Conservation (phyloP, 768 basidiomycete species). For the Tremella fuciformis region DNA sequence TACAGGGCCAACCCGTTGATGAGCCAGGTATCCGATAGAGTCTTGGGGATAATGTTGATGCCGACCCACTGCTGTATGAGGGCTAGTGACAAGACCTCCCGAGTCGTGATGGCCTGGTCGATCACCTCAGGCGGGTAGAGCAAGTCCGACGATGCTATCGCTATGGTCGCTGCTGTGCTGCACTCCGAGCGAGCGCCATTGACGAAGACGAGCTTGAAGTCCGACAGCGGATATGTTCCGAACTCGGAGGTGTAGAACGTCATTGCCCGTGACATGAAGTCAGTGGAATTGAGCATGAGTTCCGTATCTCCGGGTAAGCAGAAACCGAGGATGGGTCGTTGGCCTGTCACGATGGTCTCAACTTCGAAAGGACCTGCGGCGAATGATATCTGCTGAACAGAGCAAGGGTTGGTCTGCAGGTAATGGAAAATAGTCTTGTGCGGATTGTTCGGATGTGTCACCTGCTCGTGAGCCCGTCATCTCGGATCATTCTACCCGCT, state of each 20-base stretch:
- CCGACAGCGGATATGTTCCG: conserved; percentile 89
- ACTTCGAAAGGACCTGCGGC: conserved; percentile 93
- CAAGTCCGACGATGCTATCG: conserved; percentile 73
- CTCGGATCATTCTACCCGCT: conserved; percentile 1
- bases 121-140: conserved; percentile 83
- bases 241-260: conserved; percentile 80
- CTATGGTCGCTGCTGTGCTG: conserved; percentile 79
- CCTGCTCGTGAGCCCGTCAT: conserved; percentile 55
- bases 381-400: conserved; percentile 94
- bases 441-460: conserved; percentile 88
- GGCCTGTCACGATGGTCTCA: conserved; percentile 56
- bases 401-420: conserved; percentile 77
- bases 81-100: conserved; percentile 79
- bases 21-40: conserved; percentile 94
- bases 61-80: conserved; percentile 96
- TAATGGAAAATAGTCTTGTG: conserved; percentile 94
- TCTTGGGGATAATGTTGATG: conserved; percentile 89
- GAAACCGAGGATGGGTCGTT: conserved; percentile 72
- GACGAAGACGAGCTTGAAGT: conserved; percentile 91
- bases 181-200: conserved; percentile 78
- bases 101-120: conserved; percentile 86
- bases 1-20: conserved; percentile 89
- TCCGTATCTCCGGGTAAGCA: conserved; percentile 85
- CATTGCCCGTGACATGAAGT: conserved; percentile 83
- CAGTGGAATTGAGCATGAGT: conserved; percentile 65